Percentiles rank a stretch among this genome's conserved stretches.
These are phyloP conservation scores for Agarophyton chilense DNA, from an alignment of 23 red algal species.

Conservation along the genomic window DNA sequence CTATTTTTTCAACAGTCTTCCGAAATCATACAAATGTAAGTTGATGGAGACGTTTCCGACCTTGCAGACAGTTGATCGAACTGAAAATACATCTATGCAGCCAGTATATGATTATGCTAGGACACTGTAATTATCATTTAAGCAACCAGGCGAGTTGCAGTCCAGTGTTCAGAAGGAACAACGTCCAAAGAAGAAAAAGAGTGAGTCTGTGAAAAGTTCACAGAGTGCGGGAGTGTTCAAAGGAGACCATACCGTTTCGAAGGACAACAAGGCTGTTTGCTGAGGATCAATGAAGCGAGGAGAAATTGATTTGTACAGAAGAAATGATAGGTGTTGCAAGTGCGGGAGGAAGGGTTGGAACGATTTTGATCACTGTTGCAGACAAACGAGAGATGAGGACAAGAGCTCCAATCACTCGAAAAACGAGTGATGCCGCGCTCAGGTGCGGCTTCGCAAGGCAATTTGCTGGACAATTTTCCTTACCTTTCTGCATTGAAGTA, in stretches of 20 bases:
- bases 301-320: background rate
- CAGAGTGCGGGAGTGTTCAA: no score
- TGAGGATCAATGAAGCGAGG: slow-evolving; percentile 24
- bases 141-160: background rate
- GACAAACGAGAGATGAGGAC: background rate
- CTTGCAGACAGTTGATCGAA: background rate
- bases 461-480: background rate
- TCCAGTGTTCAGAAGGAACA: background rate
- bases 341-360: background rate
- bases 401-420: background rate
- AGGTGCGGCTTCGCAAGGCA: background rate
- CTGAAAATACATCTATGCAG: background rate
- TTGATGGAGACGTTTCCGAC: slow-evolving; percentile 1
- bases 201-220: background rate
- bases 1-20: slow-evolving; percentile 13
- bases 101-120: slow-evolving; percentile 17
- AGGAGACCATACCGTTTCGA: background rate
- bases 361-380: background rate
- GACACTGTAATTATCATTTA: background rate
- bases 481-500: background rate
- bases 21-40: slow-evolving; percentile 2
- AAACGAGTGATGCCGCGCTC: slow-evolving; percentile 2
- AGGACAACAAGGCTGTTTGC: background rate
- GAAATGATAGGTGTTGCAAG: background rate
- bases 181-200: background rate